Evolutionary conservation across 2,329 filamentous ascomycete genomes (phyloP), one percentile per base, ranked within the genome.

Genomic region (Phialocephala sp.): DNA sequence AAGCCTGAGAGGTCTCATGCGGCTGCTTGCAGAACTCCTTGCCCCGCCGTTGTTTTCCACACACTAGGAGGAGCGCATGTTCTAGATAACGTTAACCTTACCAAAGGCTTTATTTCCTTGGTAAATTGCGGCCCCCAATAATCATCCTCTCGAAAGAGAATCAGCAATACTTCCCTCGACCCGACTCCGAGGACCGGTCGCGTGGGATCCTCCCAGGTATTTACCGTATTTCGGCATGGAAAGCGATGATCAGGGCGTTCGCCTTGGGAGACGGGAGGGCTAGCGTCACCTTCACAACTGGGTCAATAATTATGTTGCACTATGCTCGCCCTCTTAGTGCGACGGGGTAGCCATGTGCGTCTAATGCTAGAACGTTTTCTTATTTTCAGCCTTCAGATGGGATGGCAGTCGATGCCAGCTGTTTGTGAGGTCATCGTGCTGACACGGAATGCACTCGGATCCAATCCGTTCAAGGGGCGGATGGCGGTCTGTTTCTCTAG

Each of bases 11-110:
- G 43, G 54, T 52, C 43, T 58, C 24, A 50, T 60, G 43, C 52
- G 54, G 58, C 52, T 64, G 61, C 64, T 43, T 64, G 58, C 60
- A 55, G 54, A 57, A 50, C 20, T 32, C 54, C 8, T 15, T 61
- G 43, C 52, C 27, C 58, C 39, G 56, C 61, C 54, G 37, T 18
- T 24, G n/a, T 3, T 59, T 59, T 52, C 60, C 41, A 57, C n/a
- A 52, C 39, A 41, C 54, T 54, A 39, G 14, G 11, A 15, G 2
- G 24, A 32, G n/a, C n/a, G 41, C 45, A 24, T 20, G 20, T 50
- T 50, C 45, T 47, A 14, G 20, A 43, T 43, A 50, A 50, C 22
- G 24, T 24, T 11, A 20, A 43, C 15, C 2, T 22, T 50, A 50
- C 45, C 45, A 50, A 20, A 50, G 20, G 12, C 9, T 9, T 50